phyloP scores from a whole-genome alignment of 2,329 filamentous ascomycete genomes.

The Domatiomyces globalis region DNA sequence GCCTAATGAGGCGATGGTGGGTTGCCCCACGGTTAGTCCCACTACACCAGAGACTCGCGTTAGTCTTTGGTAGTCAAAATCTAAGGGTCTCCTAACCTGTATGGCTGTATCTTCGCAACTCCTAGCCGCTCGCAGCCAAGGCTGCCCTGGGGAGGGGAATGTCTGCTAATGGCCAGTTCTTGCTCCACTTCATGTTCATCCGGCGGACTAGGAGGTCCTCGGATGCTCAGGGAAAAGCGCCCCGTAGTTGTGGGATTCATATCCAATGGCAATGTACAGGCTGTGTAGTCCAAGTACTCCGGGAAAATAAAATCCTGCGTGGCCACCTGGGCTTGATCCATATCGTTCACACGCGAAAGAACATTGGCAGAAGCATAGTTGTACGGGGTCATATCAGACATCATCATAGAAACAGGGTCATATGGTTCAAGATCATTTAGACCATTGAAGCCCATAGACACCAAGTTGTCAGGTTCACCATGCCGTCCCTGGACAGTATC shows the following conservation, averaged over 20 bases:
- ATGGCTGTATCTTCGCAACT: slow-evolving; percentile 3
- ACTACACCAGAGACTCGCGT: neutral
- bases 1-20: slow-evolving; percentile 12
- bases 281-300: neutral
- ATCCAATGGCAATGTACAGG: neutral
- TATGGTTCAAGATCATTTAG: neutral
- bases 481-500: neutral
- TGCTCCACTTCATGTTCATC: neutral
- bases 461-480: neutral
- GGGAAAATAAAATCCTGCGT: neutral
- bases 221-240: neutral
- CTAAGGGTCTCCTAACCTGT: slow-evolving; percentile 2
- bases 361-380: neutral
- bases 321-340: neutral
- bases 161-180: neutral
- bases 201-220: neutral
- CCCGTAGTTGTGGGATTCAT: neutral
- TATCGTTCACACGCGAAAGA: neutral
- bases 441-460: neutral
- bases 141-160: neutral
- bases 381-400: neutral
- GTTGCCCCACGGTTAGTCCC: slow-evolving; percentile 1
- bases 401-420: neutral
- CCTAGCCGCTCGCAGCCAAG: slow-evolving; percentile 1
- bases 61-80: neutral